Conservation (phyloP, 768 basidiomycete species). For the Gyrodon lividus region DNA sequence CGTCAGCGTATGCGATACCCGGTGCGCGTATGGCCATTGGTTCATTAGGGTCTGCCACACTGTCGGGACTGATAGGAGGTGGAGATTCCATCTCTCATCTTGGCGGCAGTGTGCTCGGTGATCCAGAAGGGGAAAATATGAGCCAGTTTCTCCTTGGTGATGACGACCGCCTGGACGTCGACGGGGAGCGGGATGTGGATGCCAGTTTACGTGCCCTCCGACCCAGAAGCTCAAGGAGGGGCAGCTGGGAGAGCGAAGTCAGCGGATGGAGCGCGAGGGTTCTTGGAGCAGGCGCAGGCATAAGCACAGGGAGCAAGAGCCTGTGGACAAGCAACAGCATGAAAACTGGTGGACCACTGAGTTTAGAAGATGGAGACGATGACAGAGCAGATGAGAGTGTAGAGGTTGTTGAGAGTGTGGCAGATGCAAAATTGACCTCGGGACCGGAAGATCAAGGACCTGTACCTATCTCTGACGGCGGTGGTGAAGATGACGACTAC, state of each 20-base stretch:
- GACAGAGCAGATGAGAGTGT: conserved; percentile 28
- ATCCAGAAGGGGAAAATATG: conserved; percentile 54
- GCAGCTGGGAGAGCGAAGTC: conserved; percentile 90
- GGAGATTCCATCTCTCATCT: conserved; percentile 72
- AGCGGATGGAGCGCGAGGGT: conserved; percentile 85
- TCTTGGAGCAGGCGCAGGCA: conserved; percentile 44
- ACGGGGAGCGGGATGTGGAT: conserved; percentile 64
- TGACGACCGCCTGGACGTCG: conserved; percentile 56
- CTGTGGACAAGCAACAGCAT: conserved; percentile 61
- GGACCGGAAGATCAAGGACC: conserved; percentile 8
- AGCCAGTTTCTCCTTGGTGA: conserved; percentile 68
- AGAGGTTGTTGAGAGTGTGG: conserved; percentile 16
- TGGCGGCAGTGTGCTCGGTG: conserved; percentile 57
- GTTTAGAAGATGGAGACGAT: conserved; percentile 41
- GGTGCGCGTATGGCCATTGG: conserved; percentile 49
- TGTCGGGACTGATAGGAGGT: conserved; percentile 51
- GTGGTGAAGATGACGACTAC: conserved; percentile 4
- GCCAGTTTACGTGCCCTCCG: conserved; percentile 90
- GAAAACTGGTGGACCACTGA: conserved; percentile 53
- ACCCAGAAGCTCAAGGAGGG: conserved; percentile 79
- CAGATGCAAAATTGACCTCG: conserved; percentile 7
- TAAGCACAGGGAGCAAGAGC: conserved; percentile 53
- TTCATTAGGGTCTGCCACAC: conserved; percentile 41
- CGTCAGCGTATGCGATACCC: conserved; percentile 83
- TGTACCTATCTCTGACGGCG: neutral